A percentile compares a stretch with the other conserved stretches of the same genome.
Conservation (phyloP, 192 early-diverging fungal genomes). For the Podila clonocystis region DNA sequence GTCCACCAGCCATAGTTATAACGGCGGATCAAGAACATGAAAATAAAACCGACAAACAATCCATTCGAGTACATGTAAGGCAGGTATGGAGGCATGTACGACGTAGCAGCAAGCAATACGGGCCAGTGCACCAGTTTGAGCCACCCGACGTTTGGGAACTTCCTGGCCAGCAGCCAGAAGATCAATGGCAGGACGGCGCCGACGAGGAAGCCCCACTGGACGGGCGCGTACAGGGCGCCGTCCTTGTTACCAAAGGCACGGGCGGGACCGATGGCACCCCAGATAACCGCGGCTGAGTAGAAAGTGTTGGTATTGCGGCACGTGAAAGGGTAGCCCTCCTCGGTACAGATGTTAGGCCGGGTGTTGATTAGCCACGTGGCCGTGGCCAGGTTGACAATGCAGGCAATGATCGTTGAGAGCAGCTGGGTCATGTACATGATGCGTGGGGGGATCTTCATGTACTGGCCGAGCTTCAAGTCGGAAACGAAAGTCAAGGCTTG, state of each 20-base stretch:
- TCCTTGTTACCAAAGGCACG: conserved; percentile 60
- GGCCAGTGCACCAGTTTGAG: conserved; percentile 61
- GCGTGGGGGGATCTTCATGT: conserved; percentile 71
- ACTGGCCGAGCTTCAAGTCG: conserved; percentile 79
- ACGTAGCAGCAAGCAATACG: conserved; percentile 55
- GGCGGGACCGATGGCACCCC: conserved; percentile 76
- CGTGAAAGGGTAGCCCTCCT: conserved; percentile 49
- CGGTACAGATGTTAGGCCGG: conserved; percentile 46
- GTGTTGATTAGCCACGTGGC: conserved; percentile 54
- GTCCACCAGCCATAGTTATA: conserved; percentile 59
- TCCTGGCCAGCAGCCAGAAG: conserved; percentile 41
- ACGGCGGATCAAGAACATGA: conserved; percentile 55
- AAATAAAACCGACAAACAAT: conserved; percentile 56
- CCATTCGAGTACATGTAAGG: conserved; percentile 55
- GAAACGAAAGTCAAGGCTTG: conserved; percentile 74
- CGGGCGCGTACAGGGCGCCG: conserved; percentile 9
- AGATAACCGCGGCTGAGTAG: conserved; percentile 71
- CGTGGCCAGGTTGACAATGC: conserved; percentile 57
- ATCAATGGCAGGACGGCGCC: too few species aligned
- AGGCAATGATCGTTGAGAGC: conserved; percentile 61
- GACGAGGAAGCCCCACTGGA: neutral
- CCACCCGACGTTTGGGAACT: conserved; percentile 53
- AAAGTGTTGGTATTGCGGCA: conserved; percentile 60
- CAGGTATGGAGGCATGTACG: conserved; percentile 59
- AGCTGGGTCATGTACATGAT: conserved; percentile 68